Evolutionary conservation across 805 yeast genomes (phyloP), one percentile per base, ranked within the genome.

Genomic region (Priceomyces fermenticarens): DNA sequence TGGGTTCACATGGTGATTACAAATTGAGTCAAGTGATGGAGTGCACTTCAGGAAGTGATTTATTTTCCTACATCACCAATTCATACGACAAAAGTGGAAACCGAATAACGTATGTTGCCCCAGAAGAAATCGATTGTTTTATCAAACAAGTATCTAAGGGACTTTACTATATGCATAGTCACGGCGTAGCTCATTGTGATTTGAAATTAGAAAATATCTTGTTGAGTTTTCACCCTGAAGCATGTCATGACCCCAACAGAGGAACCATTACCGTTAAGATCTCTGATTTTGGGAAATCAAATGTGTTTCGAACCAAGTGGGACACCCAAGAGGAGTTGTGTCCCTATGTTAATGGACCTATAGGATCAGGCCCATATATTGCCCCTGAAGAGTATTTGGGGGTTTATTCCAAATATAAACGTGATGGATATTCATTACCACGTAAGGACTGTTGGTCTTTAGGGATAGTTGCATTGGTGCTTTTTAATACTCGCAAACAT

Each of bases 151-250:
- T 88, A 28, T 67, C 90, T 47, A 79, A 82, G 48, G 97, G 96
- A 1, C 75, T 90, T 25, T 75, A 81, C 23, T 88, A 85, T 61
- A 82, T 91, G 82, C 97, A 90, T 62, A 76, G 81, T 8, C 89
- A 84, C 62, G 97, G 97, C 27, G 91, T 90, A 25, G 91, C 97
- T 0, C 97, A 90, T 61, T 85, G 96, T 55, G 97, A 90, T 57
- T 69, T 90, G 45, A 90, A 90, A 62, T 89, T 95, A 10, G 97
- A 90, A 55, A 90, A 90, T 60, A 69, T 90, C 20, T 59, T 90
- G 30, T 66, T 90, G 35, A 33, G 34, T 17, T 44, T 44, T 36
- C 41, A 31, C 25, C 38, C 44, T 12, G 44, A 38, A 13, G 16
- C 15, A 10, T 6, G 25, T 9, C 13, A 30, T 11, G 27, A 30